A percentile compares a stretch with the other conserved stretches of the same genome.
phyloP scores from a whole-genome alignment of 441 rosid species.

The Jatropha multifida region DNA sequence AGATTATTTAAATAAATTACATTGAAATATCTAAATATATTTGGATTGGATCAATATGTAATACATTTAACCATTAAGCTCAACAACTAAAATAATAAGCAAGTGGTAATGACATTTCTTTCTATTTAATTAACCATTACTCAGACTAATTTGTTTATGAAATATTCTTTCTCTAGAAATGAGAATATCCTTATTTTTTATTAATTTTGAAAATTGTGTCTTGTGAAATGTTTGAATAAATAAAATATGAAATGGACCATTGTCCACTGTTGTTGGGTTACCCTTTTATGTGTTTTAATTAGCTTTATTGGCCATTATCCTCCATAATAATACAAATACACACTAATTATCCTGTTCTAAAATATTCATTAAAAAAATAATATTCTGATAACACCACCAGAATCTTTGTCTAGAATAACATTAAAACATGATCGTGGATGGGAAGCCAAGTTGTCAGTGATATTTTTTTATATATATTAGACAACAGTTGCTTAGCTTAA shows the following conservation, averaged over 20 bases:
- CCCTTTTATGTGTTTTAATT: background rate
- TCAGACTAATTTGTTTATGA: background rate
- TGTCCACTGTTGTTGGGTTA: background rate
- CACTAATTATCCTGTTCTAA: background rate
- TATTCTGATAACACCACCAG: constrained; percentile 39
- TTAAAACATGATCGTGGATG: constrained; percentile 32
- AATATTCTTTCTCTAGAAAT: constrained; percentile 2
- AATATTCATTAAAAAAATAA: constrained; percentile 3
- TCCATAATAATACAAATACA: background rate
- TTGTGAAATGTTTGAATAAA: background rate
- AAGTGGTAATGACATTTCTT: background rate
- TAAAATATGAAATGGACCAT: background rate
- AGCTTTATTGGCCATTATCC: background rate
- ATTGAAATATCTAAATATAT: too few relatives aligned
- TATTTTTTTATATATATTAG: background rate
- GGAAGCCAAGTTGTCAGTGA: constrained; percentile 27
- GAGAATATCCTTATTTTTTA: background rate
- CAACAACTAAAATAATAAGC: background rate
- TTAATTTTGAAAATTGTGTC: constrained; percentile 6
- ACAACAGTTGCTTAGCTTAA: too few relatives aligned
- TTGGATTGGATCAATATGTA: too few relatives aligned
- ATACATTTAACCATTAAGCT: too few relatives aligned
- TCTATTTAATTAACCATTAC: too few relatives aligned
- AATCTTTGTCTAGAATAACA: constrained; percentile 56
- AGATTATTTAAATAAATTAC: too few relatives aligned